phyloP scores from a whole-genome alignment of 23 red algal genomes.

The Cyanidium caldarium region DNA sequence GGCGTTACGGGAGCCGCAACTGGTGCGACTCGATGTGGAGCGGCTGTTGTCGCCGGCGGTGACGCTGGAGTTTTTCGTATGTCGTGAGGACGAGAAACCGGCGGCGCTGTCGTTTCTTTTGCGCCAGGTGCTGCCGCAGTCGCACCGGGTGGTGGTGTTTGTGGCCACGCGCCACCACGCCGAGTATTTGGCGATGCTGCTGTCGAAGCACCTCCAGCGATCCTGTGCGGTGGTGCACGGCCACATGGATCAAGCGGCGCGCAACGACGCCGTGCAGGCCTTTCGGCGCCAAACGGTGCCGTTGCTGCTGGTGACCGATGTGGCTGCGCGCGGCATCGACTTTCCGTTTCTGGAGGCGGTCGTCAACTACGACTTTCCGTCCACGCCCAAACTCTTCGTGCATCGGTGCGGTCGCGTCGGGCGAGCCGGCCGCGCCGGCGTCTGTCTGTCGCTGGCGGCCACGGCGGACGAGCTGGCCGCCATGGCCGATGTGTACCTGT shows the following conservation, averaged over 20 bases:
- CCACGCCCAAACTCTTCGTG: constrained; percentile 81
- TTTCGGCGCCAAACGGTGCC: constrained; percentile 26
- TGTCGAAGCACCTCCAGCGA: not conserved
- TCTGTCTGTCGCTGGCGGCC: constrained; percentile 39
- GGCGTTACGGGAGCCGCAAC: constrained; percentile 26
- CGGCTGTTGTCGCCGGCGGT: constrained; percentile 44
- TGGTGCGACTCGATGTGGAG: constrained; percentile 82
- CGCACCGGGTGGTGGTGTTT: constrained; percentile 42
- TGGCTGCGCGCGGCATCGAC: constrained; percentile 90
- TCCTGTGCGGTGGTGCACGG: constrained; percentile 37
- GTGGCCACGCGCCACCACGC: constrained; percentile 53
- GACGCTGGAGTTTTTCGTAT: constrained; percentile 30
- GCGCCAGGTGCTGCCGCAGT: not conserved
- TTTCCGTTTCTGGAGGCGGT: constrained; percentile 75
- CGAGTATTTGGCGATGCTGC: constrained; percentile 25
- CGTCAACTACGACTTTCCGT: constrained; percentile 70
- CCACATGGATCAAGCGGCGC: constrained; percentile 57
- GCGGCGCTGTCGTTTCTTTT: constrained; percentile 20
- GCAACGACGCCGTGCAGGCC: constrained; percentile 30
- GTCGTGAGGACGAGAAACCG: constrained; percentile 14
- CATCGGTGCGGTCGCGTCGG: constrained; percentile 81
- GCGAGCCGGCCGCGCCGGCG: constrained; percentile 44
- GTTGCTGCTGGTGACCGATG: constrained; percentile 79
- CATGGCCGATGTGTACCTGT: not conserved
- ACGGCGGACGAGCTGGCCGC: constrained; percentile 25